Percentiles rank a stretch among this genome's conserved stretches.
These are phyloP conservation scores for Coniochaeta sp. DNA, from an alignment of 2,329 filamentous ascomycete species.

Conservation along the genomic window DNA sequence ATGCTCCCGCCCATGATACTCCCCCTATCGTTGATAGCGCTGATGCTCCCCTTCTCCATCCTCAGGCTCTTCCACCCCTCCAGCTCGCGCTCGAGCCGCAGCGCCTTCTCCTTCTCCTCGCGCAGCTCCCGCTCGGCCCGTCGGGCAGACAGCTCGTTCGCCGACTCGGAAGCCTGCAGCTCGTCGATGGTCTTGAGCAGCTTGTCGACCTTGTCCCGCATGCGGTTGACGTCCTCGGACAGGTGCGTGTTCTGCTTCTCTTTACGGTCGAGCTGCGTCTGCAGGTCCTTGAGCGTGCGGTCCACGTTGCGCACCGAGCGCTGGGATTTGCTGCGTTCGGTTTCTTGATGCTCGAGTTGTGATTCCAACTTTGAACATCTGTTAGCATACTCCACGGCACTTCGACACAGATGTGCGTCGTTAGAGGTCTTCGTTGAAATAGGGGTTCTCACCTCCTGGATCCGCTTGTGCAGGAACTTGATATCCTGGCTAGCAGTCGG, in stretches of 20 bases:
- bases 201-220: conserved; percentile 85
- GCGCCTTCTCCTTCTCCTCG: conserved; percentile 76
- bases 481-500: conserved; percentile 92
- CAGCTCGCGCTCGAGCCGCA: conserved; percentile 80
- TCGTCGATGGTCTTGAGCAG: conserved; percentile 89
- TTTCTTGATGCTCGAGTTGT: conserved; percentile 77
- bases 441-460: conserved; percentile 69
- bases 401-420: too few species aligned
- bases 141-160: conserved; percentile 71
- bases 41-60: conserved; percentile 46
- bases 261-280: conserved; percentile 84
- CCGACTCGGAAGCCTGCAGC: conserved; percentile 79
- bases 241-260: conserved; percentile 81
- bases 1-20: conserved; percentile 6
- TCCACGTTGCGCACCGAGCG: conserved; percentile 89
- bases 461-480: conserved; percentile 85
- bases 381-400: background rate
- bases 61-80: conserved; percentile 76
- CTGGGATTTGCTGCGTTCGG: conserved; percentile 69
- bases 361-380: conserved; percentile 63
- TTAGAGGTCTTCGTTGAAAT: background rate
- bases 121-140: conserved; percentile 84
- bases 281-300: conserved; percentile 86
- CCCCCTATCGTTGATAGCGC: background rate
- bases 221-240: conserved; percentile 74